Base-by-base conservation (phyloP, 768 basidiomycete species). In the Trametopsis cervina region DNA sequence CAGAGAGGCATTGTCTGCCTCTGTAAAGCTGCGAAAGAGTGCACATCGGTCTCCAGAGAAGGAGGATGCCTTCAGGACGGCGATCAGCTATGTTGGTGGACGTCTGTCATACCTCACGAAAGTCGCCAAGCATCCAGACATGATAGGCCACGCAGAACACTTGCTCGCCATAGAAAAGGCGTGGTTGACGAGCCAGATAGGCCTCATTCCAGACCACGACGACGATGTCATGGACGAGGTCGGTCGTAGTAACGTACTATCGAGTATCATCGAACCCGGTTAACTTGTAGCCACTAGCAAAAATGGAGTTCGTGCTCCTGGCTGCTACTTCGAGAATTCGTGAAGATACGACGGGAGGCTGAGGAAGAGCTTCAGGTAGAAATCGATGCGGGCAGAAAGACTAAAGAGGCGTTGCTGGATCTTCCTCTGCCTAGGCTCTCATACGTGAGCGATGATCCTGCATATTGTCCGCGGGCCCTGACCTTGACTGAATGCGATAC, bases 151-250 rank as follows among this genome's bases (percentile, higher is more conserved):
- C 66, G 85, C 89, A n/a, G 66, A 73, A 47, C 72, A 81, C 45
- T 66, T 89, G 59, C 68, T 89, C 2, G 58, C 69, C n/a, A 74
- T 78, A 9, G 90, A 93, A 66, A 87, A 86, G 58, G 81, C 74
- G 22, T 91, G 88, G 85, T 68, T 91, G 25, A 69, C 83, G 20
- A 85, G 81, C 58, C 83, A 84, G 62, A 84, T 89, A 37, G 88
- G 86, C 2, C 69, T 90, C 41, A 91, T 92, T 49, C 76, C 78
- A 6, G 89, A 89, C 59, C 83, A 80, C 58, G 89, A 91, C 62
- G 86, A 89, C 65, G 85, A 88, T 58, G 80, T 88, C 49, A 89
- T 88, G 89, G 90, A 92, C 63, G 91, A 91, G 73, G 86, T 86
- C 55, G 53, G 69, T 40, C 3, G 11, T 15, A 26, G 50, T 11